phyloP scores from a whole-genome alignment of 495 filamentous ascomycete genomes.

The Talaromyces thailandensis region DNA sequence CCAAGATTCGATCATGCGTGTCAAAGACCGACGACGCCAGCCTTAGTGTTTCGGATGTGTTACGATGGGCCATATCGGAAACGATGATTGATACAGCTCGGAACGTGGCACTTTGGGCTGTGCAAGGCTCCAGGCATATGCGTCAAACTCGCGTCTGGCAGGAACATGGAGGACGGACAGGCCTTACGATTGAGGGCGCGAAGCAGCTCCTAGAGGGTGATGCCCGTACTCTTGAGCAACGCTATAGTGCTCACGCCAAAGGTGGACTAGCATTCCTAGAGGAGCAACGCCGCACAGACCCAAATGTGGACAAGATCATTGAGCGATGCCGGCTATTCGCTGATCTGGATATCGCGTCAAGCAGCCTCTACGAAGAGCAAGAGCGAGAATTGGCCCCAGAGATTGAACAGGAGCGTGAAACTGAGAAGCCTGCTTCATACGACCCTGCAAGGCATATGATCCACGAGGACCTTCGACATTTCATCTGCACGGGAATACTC shows the following conservation, averaged over 20 bases:
- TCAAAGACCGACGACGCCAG: slow-evolving; percentile 19
- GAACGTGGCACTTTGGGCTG: slow-evolving; percentile 50
- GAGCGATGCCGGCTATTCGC: neutral
- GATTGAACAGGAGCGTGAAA: slow-evolving; percentile 42
- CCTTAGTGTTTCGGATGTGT: slow-evolving; percentile 39
- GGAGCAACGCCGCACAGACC: neutral
- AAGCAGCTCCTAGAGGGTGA: neutral
- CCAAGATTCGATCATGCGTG: slow-evolving; percentile 3
- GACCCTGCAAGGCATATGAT: slow-evolving; percentile 26
- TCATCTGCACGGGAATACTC: slow-evolving; percentile 16
- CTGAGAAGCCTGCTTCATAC: slow-evolving; percentile 28
- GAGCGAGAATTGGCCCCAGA: slow-evolving; percentile 52
- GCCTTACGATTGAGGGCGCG: neutral
- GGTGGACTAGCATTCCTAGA: neutral
- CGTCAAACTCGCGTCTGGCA: slow-evolving; percentile 15
- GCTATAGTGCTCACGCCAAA: neutral
- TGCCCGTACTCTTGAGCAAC: neutral
- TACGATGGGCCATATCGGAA: slow-evolving; percentile 51
- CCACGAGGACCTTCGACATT: slow-evolving; percentile 20
- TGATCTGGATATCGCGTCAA: neutral
- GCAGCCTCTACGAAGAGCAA: slow-evolving; percentile 44
- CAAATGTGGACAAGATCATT: neutral
- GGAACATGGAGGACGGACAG: neutral
- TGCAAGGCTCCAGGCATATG: slow-evolving; percentile 45
- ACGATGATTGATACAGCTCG: slow-evolving; percentile 40